Evolutionary conservation across 2,329 filamentous ascomycete genomes (phyloP), one percentile per base, ranked within the genome.

Genomic region (Sporothrix globosa): DNA sequence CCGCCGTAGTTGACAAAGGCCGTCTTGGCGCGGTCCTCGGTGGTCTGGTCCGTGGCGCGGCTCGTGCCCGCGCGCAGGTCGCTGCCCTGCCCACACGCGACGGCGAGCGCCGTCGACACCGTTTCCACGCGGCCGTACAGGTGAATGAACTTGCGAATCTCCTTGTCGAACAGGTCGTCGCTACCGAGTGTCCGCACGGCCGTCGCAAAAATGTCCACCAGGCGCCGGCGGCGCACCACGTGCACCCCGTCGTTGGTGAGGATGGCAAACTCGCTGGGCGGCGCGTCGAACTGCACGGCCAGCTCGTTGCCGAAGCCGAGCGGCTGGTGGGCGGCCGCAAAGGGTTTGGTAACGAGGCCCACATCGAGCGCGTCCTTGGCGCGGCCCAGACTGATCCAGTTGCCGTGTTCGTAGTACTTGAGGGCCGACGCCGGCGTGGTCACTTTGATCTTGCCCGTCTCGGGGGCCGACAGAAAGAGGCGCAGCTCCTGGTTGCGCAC

Each of bases 1-100:
- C 96, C 96, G 67, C 96, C 96, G 78, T 91, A 94, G 75, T 97
- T 94, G 70, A 98, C 93, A 79, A 97, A 98, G 0, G 91, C 91
- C 73, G 92, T 90, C 71, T 93, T 88, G 4, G 95, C 96, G 72
- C 90, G 88, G 75, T 97, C 93, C 61, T 97, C 85, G 1, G 97
- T 93, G 48, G 93, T 88, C 14, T 94, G 92, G 76, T 98, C 96
- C 46, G 90, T 91, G 30, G 92, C 90, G 56, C 93, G 88, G 56
- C 89, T 87, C 70, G 93, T 91, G 0, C 91, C 91, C 24, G 92
- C 87, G 30, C 84, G 81, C 2, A 85, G 79, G 76, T 97, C 95
- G 34, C 91, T 90, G 11, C 93, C 95, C 78, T 98, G 94, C 4
- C 95, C 94, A 79, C 96, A 99, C 50, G 96, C 94, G 41, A 99